Percentiles rank a stretch among this genome's conserved stretches.
phyloP scores from a whole-genome alignment of 2,329 filamentous ascomycete genomes.

The Aspergillus phoenicis region DNA sequence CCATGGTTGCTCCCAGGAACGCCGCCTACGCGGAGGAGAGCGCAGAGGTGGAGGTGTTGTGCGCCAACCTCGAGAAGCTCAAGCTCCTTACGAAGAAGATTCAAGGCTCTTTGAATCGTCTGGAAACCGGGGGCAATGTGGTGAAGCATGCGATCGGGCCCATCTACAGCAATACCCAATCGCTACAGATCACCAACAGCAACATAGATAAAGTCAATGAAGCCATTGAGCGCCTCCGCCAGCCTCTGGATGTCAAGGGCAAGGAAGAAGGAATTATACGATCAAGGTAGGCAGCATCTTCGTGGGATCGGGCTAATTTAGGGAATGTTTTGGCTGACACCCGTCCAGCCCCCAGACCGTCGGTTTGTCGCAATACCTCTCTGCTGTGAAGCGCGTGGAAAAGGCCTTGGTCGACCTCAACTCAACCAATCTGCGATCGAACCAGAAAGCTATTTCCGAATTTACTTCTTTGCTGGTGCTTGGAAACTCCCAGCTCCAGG shows the following conservation, averaged over 20 bases:
- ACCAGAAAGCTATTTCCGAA: constrained; percentile 84
- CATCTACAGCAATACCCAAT: constrained; percentile 88
- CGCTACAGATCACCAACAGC: constrained; percentile 79
- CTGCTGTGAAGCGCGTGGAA: constrained; percentile 84
- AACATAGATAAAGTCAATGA: constrained; percentile 86
- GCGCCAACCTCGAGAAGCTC: constrained; percentile 82
- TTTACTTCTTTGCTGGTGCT: constrained; percentile 74
- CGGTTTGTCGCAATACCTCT: constrained; percentile 81
- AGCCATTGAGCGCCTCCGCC: constrained; percentile 83
- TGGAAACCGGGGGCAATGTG: constrained; percentile 86
- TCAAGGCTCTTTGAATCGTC: constrained; percentile 76
- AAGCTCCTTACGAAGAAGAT: constrained; percentile 94
- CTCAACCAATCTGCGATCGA: constrained; percentile 86
- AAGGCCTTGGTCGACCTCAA: constrained; percentile 83
- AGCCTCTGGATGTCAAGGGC: constrained; percentile 89
- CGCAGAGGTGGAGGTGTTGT: constrained; percentile 68
- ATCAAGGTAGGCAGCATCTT: constrained; percentile 59
- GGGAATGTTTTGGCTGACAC: constrained; percentile 1
- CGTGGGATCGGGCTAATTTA: background rate
- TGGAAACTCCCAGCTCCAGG: constrained; percentile 81
- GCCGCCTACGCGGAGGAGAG: constrained; percentile 66
- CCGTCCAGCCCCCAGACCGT: constrained; percentile 69
- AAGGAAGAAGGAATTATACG: constrained; percentile 91
- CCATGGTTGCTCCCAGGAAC: constrained; percentile 59
- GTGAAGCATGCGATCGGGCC: constrained; percentile 91